Percentiles rank a stretch among this genome's conserved stretches.
These are phyloP conservation scores for Fusarium equiseti DNA, from an alignment of 2,329 filamentous ascomycete genomes.

Conservation along the genomic window DNA sequence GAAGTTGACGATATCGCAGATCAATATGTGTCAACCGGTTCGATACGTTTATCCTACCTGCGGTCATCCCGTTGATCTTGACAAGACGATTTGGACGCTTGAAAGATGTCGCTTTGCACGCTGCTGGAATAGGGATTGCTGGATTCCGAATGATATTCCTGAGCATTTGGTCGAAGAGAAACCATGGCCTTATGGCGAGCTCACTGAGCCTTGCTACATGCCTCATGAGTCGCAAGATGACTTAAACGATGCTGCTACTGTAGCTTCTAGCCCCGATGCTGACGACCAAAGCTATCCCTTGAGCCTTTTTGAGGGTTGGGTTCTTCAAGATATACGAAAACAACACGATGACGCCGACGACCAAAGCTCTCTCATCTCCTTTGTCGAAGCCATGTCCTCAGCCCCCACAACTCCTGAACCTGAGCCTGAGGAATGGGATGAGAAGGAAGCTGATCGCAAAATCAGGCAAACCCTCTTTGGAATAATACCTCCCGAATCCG, in stretches of 20 bases:
- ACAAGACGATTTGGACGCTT: constrained; percentile 15
- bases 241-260: not conserved
- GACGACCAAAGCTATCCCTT: not conserved
- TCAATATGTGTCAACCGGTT: constrained; percentile 42
- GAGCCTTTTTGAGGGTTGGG: not conserved
- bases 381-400: not conserved
- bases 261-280: not conserved
- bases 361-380: not conserved
- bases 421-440: not conserved
- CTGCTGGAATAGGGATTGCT: constrained; percentile 32
- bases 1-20: not conserved
- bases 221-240: not conserved
- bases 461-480: not conserved
- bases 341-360: not conserved
- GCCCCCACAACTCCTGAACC: not conserved
- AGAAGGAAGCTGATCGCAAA: not conserved
- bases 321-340: not conserved
- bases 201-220: constrained; percentile 2
- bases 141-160: constrained; percentile 25
- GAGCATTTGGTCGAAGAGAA: constrained; percentile 3
- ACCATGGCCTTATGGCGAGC: constrained; percentile 20
- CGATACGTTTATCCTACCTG: constrained; percentile 44
- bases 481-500: not conserved
- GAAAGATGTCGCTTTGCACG: constrained; percentile 33
- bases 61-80: constrained; percentile 32